Evolutionary conservation across 1,139 yeast species (phyloP).

Genomic region (Kazachstania sp.): DNA sequence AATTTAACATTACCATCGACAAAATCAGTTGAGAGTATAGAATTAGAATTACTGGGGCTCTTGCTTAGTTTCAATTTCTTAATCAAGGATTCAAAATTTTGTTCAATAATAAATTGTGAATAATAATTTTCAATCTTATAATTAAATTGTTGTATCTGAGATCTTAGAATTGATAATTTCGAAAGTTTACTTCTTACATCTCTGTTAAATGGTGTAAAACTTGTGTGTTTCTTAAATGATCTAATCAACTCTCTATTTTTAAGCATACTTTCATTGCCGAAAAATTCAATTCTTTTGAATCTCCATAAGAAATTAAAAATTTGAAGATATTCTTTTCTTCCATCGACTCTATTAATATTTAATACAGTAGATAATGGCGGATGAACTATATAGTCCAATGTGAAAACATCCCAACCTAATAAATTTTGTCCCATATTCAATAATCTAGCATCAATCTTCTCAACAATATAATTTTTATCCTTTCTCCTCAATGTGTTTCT

Average conservation of each 20-base stretch:
- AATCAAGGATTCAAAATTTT: conserved; percentile 33
- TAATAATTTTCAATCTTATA: conserved; percentile 20
- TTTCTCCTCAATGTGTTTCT: conserved; percentile 30
- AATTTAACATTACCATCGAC: conserved; percentile 13
- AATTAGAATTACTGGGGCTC: not conserved
- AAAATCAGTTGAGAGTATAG: not conserved
- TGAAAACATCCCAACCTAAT: conserved; percentile 86
- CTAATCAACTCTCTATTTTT: conserved; percentile 33
- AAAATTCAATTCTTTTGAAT: conserved; percentile 51
- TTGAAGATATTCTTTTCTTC: conserved; percentile 58
- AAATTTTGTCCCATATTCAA: conserved; percentile 63
- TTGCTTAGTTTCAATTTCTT: conserved; percentile 29
- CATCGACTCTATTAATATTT: conserved; percentile 34
- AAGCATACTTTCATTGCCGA: conserved; percentile 45
- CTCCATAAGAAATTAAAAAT: conserved; percentile 84
- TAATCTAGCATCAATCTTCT: conserved; percentile 72
- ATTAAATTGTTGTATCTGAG: conserved; percentile 23
- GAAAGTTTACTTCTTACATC: conserved; percentile 23
- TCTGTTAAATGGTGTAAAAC: conserved; percentile 19
- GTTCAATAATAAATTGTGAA: conserved; percentile 27
- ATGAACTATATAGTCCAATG: conserved; percentile 69
- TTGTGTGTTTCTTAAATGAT: conserved; percentile 19
- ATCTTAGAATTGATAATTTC: conserved; percentile 20
- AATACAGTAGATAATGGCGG: conserved; percentile 43
- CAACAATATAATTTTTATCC: conserved; percentile 36